Evolutionary conservation across 169 alveolate species (phyloP).

Genomic region (Plasmodium ovale): DNA sequence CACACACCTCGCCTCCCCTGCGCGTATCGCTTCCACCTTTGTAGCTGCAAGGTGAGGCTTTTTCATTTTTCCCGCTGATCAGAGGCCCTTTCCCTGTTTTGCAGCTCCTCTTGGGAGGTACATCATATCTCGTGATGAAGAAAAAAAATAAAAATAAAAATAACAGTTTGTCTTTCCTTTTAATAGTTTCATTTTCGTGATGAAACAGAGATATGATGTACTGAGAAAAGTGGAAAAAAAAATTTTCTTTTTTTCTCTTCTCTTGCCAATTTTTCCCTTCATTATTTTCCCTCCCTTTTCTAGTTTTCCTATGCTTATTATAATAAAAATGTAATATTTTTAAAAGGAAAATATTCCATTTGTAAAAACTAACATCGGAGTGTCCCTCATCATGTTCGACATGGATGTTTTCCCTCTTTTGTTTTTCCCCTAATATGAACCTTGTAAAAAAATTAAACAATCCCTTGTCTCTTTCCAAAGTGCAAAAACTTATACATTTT

Average conservation of each 20-base stretch:
- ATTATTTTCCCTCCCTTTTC: background rate
- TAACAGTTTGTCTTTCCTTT: slow-evolving; percentile 41
- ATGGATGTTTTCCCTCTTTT: too few relatives aligned
- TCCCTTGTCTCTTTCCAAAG: background rate
- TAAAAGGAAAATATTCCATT: slow-evolving; percentile 39
- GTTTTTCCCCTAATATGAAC: slow-evolving; percentile 7
- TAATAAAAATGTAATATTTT: slow-evolving; percentile 22
- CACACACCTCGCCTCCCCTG: background rate
- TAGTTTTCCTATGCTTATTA: too few relatives aligned
- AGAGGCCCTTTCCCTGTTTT: background rate
- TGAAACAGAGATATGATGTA: slow-evolving; percentile 36
- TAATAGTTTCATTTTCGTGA: slow-evolving; percentile 46
- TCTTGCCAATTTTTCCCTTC: background rate
- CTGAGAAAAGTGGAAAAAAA: background rate
- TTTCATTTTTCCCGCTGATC: slow-evolving; percentile 9
- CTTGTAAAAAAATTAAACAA: slow-evolving; percentile 4
- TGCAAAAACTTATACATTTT: slow-evolving; percentile 13
- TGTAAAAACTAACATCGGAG: too few relatives aligned
- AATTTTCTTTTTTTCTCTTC: slow-evolving; percentile 1
- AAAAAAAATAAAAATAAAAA: slow-evolving; percentile 56
- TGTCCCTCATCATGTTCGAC: too few relatives aligned
- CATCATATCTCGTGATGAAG: slow-evolving; percentile 12
- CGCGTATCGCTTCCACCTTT: too few relatives aligned
- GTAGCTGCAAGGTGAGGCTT: background rate
- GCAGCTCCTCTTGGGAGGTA: background rate